Conservation (phyloP, 257 asterid species). For the Solanum habrochaites region DNA sequence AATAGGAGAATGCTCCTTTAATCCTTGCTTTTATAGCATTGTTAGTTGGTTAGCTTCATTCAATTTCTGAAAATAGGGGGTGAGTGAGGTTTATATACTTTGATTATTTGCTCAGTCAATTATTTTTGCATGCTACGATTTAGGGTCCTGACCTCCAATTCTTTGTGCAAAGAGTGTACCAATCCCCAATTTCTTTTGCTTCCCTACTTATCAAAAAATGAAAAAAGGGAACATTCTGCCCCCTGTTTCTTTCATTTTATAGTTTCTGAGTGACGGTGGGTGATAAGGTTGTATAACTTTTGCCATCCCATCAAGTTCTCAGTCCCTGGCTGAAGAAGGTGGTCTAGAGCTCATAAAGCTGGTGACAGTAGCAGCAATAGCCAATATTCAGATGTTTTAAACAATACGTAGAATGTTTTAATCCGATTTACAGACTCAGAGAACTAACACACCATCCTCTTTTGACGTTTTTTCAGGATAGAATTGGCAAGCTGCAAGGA, state of each 20-base stretch:
- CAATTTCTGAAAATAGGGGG: background rate
- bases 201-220: background rate
- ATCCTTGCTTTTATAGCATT: background rate
- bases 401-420: background rate
- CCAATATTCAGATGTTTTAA: background rate
- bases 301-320: background rate
- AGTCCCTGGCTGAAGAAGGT: background rate
- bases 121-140: background rate
- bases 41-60: background rate
- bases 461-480: constrained; percentile 43
- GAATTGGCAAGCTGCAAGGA: constrained; percentile 84
- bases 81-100: background rate
- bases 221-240: background rate
- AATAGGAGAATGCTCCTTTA: background rate
- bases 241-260: background rate
- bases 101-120: background rate
- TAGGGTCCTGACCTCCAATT: background rate
- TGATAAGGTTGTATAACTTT: background rate
- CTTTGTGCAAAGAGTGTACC: background rate
- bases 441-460: background rate
- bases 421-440: background rate
- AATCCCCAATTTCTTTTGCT: background rate
- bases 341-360: background rate
- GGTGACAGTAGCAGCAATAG: background rate
- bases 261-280: background rate